Conservation (phyloP, 2,329 filamentous ascomycete genomes). For the Trichoderma gracile region DNA sequence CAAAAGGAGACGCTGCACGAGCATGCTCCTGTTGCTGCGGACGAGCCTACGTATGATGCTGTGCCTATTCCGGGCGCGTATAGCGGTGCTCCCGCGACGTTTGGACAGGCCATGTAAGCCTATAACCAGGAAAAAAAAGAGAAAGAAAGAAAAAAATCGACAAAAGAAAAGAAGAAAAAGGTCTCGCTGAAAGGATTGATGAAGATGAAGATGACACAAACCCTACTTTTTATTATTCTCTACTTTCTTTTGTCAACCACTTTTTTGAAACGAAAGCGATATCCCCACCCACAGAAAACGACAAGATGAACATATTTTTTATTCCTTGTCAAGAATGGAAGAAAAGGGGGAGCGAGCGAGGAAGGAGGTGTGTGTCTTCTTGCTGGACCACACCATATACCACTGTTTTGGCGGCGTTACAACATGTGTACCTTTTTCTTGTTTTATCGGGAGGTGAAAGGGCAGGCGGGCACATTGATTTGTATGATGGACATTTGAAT, state of each 20-base stretch:
- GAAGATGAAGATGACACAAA: neutral
- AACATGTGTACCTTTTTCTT: no score
- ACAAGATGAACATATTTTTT: neutral
- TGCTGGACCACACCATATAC: no score
- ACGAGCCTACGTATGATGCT: constrained; percentile 79
- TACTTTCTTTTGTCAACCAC: constrained; percentile 16
- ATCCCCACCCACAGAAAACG: neutral
- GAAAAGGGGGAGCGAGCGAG: no score
- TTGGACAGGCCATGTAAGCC: constrained; percentile 40
- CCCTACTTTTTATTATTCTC: constrained; percentile 22
- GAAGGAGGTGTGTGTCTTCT: no score
- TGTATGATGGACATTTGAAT: neutral
- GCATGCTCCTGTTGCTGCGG: constrained; percentile 69
- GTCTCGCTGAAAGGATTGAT: neutral
- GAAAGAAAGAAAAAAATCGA: neutral
- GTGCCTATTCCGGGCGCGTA: constrained; percentile 92
- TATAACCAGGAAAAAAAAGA: neutral
- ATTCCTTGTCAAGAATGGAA: neutral
- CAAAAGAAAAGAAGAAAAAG: neutral
- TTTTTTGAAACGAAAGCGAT: constrained; percentile 2
- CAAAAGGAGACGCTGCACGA: constrained; percentile 54
- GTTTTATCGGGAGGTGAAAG: neutral
- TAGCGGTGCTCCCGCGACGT: constrained; percentile 51
- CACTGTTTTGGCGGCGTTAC: no score
- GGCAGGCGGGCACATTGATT: constrained; percentile 25